Percentiles rank a stretch among this genome's conserved stretches.
Evolutionary conservation across 2,329 filamentous ascomycete genomes (phyloP).

Genomic region (Botrytis byssoidea): DNA sequence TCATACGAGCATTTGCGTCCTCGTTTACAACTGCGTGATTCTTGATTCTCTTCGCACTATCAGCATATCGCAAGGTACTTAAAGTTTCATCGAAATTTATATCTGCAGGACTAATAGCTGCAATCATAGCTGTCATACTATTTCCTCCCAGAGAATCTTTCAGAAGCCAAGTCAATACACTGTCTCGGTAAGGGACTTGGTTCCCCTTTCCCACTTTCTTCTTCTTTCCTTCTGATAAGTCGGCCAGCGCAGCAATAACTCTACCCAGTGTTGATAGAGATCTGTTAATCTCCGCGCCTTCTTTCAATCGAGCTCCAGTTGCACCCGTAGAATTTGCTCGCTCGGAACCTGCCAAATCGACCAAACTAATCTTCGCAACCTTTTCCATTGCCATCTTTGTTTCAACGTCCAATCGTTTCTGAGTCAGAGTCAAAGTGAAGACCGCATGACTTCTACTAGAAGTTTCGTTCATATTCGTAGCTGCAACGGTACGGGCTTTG

Average conservation of each 20-base stretch:
- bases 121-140: constrained; percentile 99
- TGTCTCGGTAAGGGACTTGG: constrained; percentile 95
- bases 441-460: constrained; percentile 97
- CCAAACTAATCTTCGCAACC: constrained; percentile 95
- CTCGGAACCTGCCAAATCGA: constrained; percentile 96
- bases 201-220: constrained; percentile 67
- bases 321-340: constrained; percentile 96
- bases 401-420: constrained; percentile 86
- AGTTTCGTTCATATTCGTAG: constrained; percentile 99
- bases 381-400: constrained; percentile 98
- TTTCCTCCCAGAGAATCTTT: constrained; percentile 98
- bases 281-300: constrained; percentile 97
- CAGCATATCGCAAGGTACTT: constrained; percentile 91
- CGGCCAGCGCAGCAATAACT: constrained; percentile 93
- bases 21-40: constrained; percentile 99
- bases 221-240: constrained; percentile 82
- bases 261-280: constrained; percentile 94
- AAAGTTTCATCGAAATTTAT: constrained; percentile 99
- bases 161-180: constrained; percentile 90
- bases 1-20: constrained; percentile 98
- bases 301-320: constrained; percentile 90
- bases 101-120: constrained; percentile 94
- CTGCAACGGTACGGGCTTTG: constrained; percentile 95
- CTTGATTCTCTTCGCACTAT: constrained; percentile 98
- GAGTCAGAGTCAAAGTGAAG: constrained; percentile 92